phyloP scores from a whole-genome alignment of 306 rosid species.

The Castanopsis chinensis region DNA sequence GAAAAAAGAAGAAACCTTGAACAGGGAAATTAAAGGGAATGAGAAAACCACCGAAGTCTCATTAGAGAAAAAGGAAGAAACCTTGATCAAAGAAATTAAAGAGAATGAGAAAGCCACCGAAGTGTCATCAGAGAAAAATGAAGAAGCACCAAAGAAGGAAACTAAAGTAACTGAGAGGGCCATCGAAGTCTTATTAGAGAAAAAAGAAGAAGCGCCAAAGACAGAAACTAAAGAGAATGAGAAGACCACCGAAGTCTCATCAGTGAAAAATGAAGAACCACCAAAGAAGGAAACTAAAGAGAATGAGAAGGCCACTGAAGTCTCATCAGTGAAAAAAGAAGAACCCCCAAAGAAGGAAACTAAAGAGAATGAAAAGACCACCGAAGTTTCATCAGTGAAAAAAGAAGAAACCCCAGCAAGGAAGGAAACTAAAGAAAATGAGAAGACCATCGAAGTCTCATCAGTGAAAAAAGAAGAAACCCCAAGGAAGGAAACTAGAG shows the following conservation, averaged over 20 bases:
- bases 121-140: neutral
- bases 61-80: neutral
- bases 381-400: neutral
- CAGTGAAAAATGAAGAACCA: no score
- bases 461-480: neutral
- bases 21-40: neutral
- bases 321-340: neutral
- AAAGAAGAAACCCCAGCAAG: slow-evolving; percentile 6
- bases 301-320: neutral
- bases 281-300: neutral
- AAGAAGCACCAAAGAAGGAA: neutral
- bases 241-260: no score
- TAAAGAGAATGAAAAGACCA: neutral
- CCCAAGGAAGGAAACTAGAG: neutral
- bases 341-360: neutral
- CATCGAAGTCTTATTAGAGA: no score
- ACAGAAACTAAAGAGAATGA: no score
- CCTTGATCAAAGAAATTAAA: neutral
- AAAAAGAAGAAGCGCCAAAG: no score
- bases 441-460: neutral
- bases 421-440: neutral
- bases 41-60: neutral
- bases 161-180: no score
- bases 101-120: neutral
- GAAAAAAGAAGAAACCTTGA: neutral